Base-by-base conservation (phyloP, 352 stramenopile species). In the Phytophthora pistaciae region DNA sequence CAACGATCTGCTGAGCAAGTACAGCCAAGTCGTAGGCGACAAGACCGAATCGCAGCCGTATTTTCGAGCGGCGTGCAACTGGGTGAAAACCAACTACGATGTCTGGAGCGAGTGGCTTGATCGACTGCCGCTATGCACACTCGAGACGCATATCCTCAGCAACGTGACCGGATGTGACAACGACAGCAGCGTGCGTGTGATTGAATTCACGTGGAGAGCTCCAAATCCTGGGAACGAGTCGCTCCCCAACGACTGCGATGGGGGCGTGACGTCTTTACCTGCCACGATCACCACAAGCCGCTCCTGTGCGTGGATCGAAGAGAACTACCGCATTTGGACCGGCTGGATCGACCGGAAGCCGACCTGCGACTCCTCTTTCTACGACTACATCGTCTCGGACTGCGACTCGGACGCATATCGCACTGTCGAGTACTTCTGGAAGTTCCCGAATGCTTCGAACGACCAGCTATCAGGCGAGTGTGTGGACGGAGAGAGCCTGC, bases 11-110 rank as follows among this genome's bases (percentile, higher is more conserved):
- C 14, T 91, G 3, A 31, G 53, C 2, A 33, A 63, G 0, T 89
- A 83, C 59, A 58, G 61, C 20, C 55, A 53, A 1, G 38, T 36
- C 1, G 44, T 27, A 5, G 66, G 18, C 1, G 52, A 79, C 1
- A 60, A 21, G 3, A 36, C 8, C 7, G 66, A 82, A 3, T 21
- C 57, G 1, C 69, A 82, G 13, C 78, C 80, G 0, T 57, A 72
- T 18, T 91, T 91, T 23, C 27, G 57, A 0, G 71, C 82, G 1
- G 74, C 82, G 1, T 92, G 82, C 59, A 75, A 73, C 18, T 92
- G 81, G 81, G 63, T 90, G 10, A 80, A 79, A 33, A 31, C 54
- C 0, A 91, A 91, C 54, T 92, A 88, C 49, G 66, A 78, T 18
- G 46, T 60, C 2, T 92, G 82, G 84, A 77, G 54, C 16, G 52